A percentile compares a stretch with the other conserved stretches of the same genome.
Conservation (phyloP, 1,139 yeast genomes). For the Yamadazyma dushanensis region DNA sequence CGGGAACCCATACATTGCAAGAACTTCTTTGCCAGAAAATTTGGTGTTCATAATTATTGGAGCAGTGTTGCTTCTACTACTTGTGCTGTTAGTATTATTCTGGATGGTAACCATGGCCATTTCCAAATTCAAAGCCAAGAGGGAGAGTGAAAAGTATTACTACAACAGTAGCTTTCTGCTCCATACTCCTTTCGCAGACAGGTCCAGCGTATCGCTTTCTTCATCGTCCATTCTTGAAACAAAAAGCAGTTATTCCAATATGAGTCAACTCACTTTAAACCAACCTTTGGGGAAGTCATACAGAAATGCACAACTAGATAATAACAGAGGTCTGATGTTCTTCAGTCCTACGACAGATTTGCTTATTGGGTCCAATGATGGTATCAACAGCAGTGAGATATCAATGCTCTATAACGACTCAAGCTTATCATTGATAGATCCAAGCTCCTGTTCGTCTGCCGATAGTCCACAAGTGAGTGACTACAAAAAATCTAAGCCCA, state of each 20-base stretch:
- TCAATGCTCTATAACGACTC: conserved; percentile 5
- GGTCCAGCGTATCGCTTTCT: conserved; percentile 10
- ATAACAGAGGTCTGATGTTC: conserved; percentile 34
- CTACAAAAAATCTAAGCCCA: conserved; percentile 6
- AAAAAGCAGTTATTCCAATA: conserved; percentile 13
- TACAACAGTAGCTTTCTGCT: conserved; percentile 17
- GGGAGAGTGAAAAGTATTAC: conserved; percentile 37
- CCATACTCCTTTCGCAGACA: conserved; percentile 5
- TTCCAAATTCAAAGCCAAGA: conserved; percentile 31
- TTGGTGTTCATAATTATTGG: conserved; percentile 49
- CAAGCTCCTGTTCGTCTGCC: conserved; percentile 2
- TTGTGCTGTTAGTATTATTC: conserved; percentile 22
- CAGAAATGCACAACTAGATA: conserved; percentile 18
- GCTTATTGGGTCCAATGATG: conserved; percentile 3
- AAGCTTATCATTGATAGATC: conserved; percentile 7
- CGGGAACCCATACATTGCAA: conserved; percentile 34
- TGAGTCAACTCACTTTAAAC: conserved; percentile 16
- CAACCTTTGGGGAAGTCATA: conserved; percentile 25
- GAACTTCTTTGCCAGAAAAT: conserved; percentile 29
- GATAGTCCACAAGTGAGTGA: conserved; percentile 1
- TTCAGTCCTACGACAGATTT: conserved; percentile 29
- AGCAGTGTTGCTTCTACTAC: conserved; percentile 27
- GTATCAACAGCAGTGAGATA: background rate
- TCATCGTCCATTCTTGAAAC: conserved; percentile 27
- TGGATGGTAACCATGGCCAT: conserved; percentile 25